Base-by-base conservation (phyloP, 306 rosid genomes). In the Ceratonia siliqua region DNA sequence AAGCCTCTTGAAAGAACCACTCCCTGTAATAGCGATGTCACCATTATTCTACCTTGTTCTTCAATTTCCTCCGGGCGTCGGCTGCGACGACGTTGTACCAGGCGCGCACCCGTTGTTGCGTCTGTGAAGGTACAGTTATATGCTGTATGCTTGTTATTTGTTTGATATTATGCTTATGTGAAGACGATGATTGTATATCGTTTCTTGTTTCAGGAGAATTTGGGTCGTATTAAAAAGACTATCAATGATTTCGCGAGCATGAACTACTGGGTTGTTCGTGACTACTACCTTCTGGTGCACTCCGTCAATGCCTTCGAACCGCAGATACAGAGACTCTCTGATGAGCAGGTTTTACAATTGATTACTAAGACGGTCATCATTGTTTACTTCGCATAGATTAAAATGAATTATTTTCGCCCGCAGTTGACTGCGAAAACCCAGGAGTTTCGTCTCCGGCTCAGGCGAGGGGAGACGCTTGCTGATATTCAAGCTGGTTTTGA, bases 401-500 rank as follows among this genome's bases (percentile, higher is more conserved):
- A 53, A 8, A 36, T 28, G 21, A 48, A 54, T 10, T 49, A 49
- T 57, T 30, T 63, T 42, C 56, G 15, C 15, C 5, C 70, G 22
- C 62, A 94, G 87, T 81, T 94, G 71, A 75, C 93, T 8, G 88
- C 87, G 1, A 91, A 88, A 73, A 94, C 98, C 8, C 75, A 35
- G 25, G 95, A 88, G 92, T 94, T 91, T 68, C 94, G 91, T 57
- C 78, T 32, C 10, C 82, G 96, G 68, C 87, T 94, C 30, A 59
- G 76, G 3, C 79, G 80, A n/a, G 97, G 95, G 54, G 91, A 92
- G 65, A 85, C 95, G 0, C 85, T 94, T 74, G 90, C 96, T 0
- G 93, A 91, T 77, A 94, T 94, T 65, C 95, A 94, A 91, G 95
- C 98, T 63, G 97, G 98, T 88, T n/a, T n/a, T n/a, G n/a, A n/a